phyloP scores from a whole-genome alignment of 2,329 filamentous ascomycete species.

The Fusarium sp. region DNA sequence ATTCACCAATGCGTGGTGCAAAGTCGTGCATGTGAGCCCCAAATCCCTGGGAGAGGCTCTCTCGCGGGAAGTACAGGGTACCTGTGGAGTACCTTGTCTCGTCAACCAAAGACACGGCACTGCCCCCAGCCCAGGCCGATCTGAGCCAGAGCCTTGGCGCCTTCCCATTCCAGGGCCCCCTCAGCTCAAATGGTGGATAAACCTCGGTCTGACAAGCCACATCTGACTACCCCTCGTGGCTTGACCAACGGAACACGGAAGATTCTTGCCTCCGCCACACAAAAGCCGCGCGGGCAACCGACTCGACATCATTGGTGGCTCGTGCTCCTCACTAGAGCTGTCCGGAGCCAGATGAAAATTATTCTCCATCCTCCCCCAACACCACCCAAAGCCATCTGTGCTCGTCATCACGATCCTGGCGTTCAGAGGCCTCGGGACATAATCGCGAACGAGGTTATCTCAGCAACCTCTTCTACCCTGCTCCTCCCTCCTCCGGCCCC shows the following conservation, averaged over 20 bases:
- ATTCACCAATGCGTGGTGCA: constrained; percentile 15
- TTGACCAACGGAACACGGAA: constrained; percentile 28
- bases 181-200: constrained; percentile 26
- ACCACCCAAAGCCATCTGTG: constrained; percentile 39
- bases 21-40: constrained; percentile 11
- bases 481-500: constrained; percentile 8
- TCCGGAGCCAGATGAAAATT: constrained; percentile 51
- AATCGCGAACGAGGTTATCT: constrained; percentile 39
- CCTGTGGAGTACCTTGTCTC: constrained; percentile 17
- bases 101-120: constrained; percentile 4
- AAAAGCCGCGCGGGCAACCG: constrained; percentile 27
- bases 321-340: constrained; percentile 46
- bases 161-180: background rate
- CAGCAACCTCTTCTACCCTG: constrained; percentile 36
- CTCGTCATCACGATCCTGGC: constrained; percentile 50
- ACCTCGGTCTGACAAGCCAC: background rate
- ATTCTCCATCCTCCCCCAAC: constrained; percentile 50
- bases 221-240: constrained; percentile 8
- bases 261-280: constrained; percentile 31
- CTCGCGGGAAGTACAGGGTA: constrained; percentile 25
- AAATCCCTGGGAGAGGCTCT: background rate
- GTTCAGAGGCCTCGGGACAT: constrained; percentile 43
- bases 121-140: background rate
- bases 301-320: constrained; percentile 47
- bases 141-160: constrained; percentile 8